Conservation (phyloP, 1,284 basidiomycete genomes). For the Ganoderma lucidum region DNA sequence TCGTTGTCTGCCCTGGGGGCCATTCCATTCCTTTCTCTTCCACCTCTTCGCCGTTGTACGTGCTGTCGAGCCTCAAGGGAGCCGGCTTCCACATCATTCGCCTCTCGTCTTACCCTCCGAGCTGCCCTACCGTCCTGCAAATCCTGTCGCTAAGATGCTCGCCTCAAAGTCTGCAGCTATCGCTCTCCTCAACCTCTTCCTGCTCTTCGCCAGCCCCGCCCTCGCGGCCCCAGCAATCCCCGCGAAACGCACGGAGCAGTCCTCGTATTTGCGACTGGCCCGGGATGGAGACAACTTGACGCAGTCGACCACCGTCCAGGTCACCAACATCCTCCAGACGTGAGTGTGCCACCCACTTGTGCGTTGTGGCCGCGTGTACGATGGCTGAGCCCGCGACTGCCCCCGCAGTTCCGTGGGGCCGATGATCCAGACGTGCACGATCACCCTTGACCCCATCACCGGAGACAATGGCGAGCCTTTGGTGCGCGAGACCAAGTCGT, state of each 20-base stretch:
- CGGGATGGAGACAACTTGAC: slow-evolving; percentile 32
- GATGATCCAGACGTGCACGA: slow-evolving; percentile 68
- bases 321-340: slow-evolving; percentile 43
- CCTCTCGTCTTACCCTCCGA: slow-evolving; percentile 24
- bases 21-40: slow-evolving; percentile 58
- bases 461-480: slow-evolving; percentile 55
- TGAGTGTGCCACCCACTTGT: slow-evolving; percentile 35
- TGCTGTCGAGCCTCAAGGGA: slow-evolving; percentile 54
- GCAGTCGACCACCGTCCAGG: slow-evolving; percentile 42
- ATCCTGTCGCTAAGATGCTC: slow-evolving; percentile 42
- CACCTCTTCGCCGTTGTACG: slow-evolving; percentile 42
- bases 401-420: slow-evolving; percentile 50
- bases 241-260: slow-evolving; percentile 25
- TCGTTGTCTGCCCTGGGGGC: slow-evolving; percentile 60
- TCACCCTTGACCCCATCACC: slow-evolving; percentile 62
- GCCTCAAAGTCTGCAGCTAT: slow-evolving; percentile 44
- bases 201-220: slow-evolving; percentile 40
- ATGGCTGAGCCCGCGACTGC: neutral
- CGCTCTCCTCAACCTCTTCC: slow-evolving; percentile 42
- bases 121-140: slow-evolving; percentile 16
- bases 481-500: slow-evolving; percentile 66
- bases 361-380: neutral
- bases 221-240: slow-evolving; percentile 36
- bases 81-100: slow-evolving; percentile 53
- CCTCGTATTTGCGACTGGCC: slow-evolving; percentile 32